Base-by-base conservation (phyloP, 257 asterid species). In the Lavandula angustifolia region DNA sequence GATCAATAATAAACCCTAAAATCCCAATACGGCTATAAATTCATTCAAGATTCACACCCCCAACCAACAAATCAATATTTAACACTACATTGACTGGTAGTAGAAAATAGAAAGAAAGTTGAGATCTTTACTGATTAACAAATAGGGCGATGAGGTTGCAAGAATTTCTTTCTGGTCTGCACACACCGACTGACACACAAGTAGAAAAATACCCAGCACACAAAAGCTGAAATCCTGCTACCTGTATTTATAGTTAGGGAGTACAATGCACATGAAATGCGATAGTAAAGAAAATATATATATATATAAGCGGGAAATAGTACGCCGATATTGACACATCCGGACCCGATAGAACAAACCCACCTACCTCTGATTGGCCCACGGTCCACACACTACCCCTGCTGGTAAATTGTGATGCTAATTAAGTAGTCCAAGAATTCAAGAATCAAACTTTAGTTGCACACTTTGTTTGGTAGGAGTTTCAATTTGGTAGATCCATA, bases 221-320 rank as follows among this genome's bases (percentile, higher is more conserved):
- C 14, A n/a, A 47, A 47, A 10, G 65, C 62, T 49, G 80, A 66
- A 71, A 60, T 64, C 58, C 60, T 47, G 47, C 12, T 9, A 42
- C 65, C 16, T 31, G 0, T 68, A 81, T 81, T 81, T 86, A 82
- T 84, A 82, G 87, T 69, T 64, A 42, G 57, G 40, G 56, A 44
- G 69, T 53, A 27, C 34, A 44, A 32, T 51, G 32, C 48, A 34
- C 17, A 22, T 34, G 61, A 35, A 49, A n/a, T 27, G 63, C 54
- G 27, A 13, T 22, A 38, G 12, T 3, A 68, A 9, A 54, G 13
- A n/a, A 11, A 41, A n/a, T 16, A 35, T 67, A 56, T 46, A 59
- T n/a, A 35, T 68, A 52, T 52, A 58, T 64, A 53, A 69, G 79
- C 77, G 81, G 82, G 82, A 79, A 67, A 64, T 57, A 56, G 57